A percentile compares a stretch with the other conserved stretches of the same genome.
Conservation (phyloP, 75 land plant species). For the Pseudotsuga menziesii region DNA sequence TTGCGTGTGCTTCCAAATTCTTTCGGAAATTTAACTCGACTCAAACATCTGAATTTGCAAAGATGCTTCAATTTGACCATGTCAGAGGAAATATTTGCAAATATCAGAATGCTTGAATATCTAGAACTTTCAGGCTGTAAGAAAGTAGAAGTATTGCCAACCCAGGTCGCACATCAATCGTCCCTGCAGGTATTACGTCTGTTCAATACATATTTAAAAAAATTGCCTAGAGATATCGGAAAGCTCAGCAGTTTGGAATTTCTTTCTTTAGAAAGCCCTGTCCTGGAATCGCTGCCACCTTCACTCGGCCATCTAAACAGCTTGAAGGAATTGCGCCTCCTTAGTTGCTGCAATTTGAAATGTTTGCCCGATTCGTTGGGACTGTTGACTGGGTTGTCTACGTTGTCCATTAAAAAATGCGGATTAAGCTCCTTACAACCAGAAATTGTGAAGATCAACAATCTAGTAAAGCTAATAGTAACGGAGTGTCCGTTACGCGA, state of each 20-base stretch:
- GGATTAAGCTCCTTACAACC: no score
- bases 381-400: not conserved
- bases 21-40: not conserved
- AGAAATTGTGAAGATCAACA: no score
- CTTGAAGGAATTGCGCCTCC: no score
- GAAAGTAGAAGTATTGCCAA: not conserved
- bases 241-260: not conserved
- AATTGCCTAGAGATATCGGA: not conserved
- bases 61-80: not conserved
- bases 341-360: not conserved
- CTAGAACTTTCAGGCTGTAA: not conserved
- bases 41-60: not conserved
- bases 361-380: not conserved
- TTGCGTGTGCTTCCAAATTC: not conserved
- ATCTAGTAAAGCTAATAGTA: no score
- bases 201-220: not conserved
- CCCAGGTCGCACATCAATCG: not conserved
- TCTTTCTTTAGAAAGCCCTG: not conserved
- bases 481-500: no score
- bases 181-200: not conserved
- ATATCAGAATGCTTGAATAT: not conserved
- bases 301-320: no score
- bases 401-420: not conserved
- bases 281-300: not conserved
- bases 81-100: not conserved